Evolutionary conservation across 768 basidiomycete genomes (phyloP).

Genomic region (Suillus americanus): DNA sequence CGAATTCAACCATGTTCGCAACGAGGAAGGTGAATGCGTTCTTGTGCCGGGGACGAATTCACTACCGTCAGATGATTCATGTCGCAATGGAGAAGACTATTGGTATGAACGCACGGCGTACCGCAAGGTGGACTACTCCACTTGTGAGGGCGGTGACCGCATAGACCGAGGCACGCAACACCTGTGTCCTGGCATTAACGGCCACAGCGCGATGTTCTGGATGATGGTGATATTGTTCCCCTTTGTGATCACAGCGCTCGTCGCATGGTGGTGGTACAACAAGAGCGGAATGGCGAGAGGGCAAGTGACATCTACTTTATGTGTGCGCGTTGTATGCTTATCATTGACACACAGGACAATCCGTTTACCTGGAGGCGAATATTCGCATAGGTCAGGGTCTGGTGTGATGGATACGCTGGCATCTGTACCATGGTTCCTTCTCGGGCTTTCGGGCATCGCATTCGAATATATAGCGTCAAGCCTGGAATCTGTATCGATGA

Average conservation of each 20-base stretch:
- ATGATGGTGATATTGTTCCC: slow-evolving; percentile 72
- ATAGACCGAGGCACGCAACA: slow-evolving; percentile 76
- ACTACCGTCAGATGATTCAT: slow-evolving; percentile 60
- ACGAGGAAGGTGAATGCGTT: slow-evolving; percentile 72
- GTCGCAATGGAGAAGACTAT: slow-evolving; percentile 60
- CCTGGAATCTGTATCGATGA: slow-evolving; percentile 37
- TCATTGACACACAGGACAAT: slow-evolving; percentile 53
- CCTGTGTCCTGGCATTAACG: slow-evolving; percentile 77
- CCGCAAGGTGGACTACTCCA: slow-evolving; percentile 87
- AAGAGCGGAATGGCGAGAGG: slow-evolving; percentile 73
- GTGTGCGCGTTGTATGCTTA: slow-evolving; percentile 10
- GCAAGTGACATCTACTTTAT: slow-evolving; percentile 40
- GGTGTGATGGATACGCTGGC: slow-evolving; percentile 70
- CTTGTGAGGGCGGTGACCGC: slow-evolving; percentile 78
- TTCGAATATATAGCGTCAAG: slow-evolving; percentile 62
- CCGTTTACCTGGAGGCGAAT: slow-evolving; percentile 65
- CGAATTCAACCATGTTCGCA: slow-evolving; percentile 87
- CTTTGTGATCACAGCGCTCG: slow-evolving; percentile 70
- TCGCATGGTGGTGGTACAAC: slow-evolving; percentile 81
- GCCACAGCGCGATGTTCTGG: slow-evolving; percentile 85
- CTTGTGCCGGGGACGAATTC: slow-evolving; percentile 69
- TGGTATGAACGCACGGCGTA: slow-evolving; percentile 96
- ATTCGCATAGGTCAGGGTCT: slow-evolving; percentile 37
- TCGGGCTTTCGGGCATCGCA: slow-evolving; percentile 75
- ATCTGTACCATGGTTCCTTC: slow-evolving; percentile 86